Base-by-base conservation (phyloP, 306 rosid species). In the Malus asiatica region DNA sequence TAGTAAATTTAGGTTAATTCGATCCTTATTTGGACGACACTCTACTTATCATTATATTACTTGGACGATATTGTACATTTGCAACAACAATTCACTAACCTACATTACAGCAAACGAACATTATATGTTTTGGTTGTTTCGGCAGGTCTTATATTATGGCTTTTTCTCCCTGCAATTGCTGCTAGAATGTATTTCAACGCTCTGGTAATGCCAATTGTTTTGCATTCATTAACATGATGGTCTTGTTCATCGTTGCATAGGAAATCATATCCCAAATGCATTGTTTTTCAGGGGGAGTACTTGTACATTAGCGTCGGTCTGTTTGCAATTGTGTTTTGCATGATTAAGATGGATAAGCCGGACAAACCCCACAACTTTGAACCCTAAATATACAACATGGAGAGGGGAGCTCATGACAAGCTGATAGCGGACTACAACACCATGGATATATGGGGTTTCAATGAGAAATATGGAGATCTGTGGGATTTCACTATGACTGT, bases 281-380 rank as follows among this genome's bases (percentile, higher is more conserved):
- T 27, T 77, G 25, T 81, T 11, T 88, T 86, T 70, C 86, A 92
- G 97, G 96, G 94, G 75, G 97, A 92, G 85, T 95, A 92, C 80
- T 70, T 95, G 46, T 92, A 80, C 85, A 95, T 95, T 61, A 97
- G 86, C 71, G 91, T 97, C 14, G 97, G 93, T 52, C 19, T 92
- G 66, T 95, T 90, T 74, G 82, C 95, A 52, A 61, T 85, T 25
- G 55, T 95, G 76, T 95, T 95, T 78, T 92, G 97, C 87, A 87
- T 95, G 23, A 95, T 95, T 71, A 97, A 95, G 86, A 90, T 95
- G 96, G 92, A 95, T 83, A 92, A 95, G 78, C 98, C 98, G 59
- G 97, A 95, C 78, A 70, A 92, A 70, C 96, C 98, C 68, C 97
- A 92, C 80, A 77, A 95, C 91, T 32, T 32, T 68, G 98, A 95